A percentile compares a stretch with the other conserved stretches of the same genome.
These are phyloP conservation scores for Raffaelea arxii DNA, from an alignment of 2,329 filamentous ascomycete species.

Conservation along the genomic window DNA sequence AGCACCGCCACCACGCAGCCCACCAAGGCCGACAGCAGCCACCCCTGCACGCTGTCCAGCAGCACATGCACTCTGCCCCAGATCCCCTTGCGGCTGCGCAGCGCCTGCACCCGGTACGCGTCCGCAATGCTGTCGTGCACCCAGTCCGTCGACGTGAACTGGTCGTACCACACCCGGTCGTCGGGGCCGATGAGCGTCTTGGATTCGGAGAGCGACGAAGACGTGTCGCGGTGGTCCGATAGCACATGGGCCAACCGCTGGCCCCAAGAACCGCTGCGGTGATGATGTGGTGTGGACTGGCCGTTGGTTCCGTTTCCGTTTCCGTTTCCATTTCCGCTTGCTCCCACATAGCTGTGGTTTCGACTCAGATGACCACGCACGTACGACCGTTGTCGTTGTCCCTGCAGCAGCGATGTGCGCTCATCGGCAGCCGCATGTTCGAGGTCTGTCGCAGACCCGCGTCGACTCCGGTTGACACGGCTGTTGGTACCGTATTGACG, in stretches of 20 bases:
- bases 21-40: slow-evolving; percentile 85
- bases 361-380: slow-evolving; percentile 16
- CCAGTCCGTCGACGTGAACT: slow-evolving; percentile 97
- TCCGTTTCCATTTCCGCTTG: not conserved
- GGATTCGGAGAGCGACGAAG: slow-evolving; percentile 47
- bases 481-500: slow-evolving; percentile 14
- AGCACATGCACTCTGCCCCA: slow-evolving; percentile 67
- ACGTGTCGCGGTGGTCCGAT: slow-evolving; percentile 25
- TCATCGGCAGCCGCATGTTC: slow-evolving; percentile 14
- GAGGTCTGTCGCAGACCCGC: slow-evolving; percentile 6
- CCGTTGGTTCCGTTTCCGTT: not conserved
- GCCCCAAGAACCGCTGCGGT: slow-evolving; percentile 48
- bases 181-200: slow-evolving; percentile 56
- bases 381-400: slow-evolving; percentile 15
- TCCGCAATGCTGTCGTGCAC: slow-evolving; percentile 96
- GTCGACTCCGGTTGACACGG: slow-evolving; percentile 12
- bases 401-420: slow-evolving; percentile 18
- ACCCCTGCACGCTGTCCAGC: slow-evolving; percentile 85
- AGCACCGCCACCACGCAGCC: slow-evolving; percentile 76
- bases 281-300: slow-evolving; percentile 36
- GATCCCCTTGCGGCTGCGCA: slow-evolving; percentile 74
- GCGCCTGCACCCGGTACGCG: slow-evolving; percentile 74
- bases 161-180: slow-evolving; percentile 95
- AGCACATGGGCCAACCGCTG: slow-evolving; percentile 54
- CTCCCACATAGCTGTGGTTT: slow-evolving; percentile 20